These are phyloP conservation scores for Corchorus capsularis DNA, from an alignment of 345 rosid species.

Conservation along the genomic window DNA sequence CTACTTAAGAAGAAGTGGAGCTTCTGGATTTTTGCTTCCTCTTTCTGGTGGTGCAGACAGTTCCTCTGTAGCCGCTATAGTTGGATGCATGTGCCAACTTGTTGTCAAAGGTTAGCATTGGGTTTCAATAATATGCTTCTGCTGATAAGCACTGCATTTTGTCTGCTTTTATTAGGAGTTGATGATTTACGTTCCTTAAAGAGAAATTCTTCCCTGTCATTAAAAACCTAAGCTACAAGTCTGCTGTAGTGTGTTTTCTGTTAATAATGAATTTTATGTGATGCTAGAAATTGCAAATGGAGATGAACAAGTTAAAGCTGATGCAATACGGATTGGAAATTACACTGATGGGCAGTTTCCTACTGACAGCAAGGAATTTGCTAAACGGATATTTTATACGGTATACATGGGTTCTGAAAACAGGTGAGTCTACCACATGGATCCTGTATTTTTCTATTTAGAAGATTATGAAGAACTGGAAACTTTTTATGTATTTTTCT, in stretches of 20 bases:
- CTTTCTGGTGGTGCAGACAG: constrained; percentile 98
- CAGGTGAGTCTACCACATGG: constrained; percentile 52
- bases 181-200: constrained; percentile 8
- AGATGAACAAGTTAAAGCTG: constrained; percentile 92
- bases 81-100: constrained; percentile 99
- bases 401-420: constrained; percentile 96
- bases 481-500: background rate
- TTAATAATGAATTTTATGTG: constrained; percentile 18
- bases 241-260: background rate
- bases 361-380: constrained; percentile 87
- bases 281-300: constrained; percentile 74
- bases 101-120: constrained; percentile 71
- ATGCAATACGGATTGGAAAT: constrained; percentile 81
- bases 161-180: background rate
- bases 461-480: background rate
- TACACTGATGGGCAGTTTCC: constrained; percentile 75
- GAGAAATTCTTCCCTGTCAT: background rate
- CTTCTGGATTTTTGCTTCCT: constrained; percentile 97
- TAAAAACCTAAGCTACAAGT: background rate
- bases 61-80: constrained; percentile 97
- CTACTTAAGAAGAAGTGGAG: constrained; percentile 94
- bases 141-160: background rate
- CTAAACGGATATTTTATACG: constrained; percentile 87
- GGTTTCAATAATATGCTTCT: background rate
- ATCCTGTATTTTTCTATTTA: background rate